Percentiles rank a stretch among this genome's conserved stretches.
Evolutionary conservation across 805 yeast species (phyloP).

Genomic region (Dipodascus geniculatus): DNA sequence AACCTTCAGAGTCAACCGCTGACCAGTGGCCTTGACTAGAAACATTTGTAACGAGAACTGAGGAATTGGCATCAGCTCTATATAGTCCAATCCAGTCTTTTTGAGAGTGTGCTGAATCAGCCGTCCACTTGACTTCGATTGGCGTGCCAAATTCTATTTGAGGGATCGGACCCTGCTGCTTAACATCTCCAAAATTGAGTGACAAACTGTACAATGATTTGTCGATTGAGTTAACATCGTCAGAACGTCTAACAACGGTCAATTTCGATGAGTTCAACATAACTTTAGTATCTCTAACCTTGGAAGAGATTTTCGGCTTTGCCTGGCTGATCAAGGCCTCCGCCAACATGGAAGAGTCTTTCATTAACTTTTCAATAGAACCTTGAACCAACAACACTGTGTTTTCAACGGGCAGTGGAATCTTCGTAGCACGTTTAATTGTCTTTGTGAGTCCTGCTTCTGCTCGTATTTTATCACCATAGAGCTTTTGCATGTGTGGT

Average conservation of each 20-base stretch:
- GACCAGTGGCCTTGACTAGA: slow-evolving; percentile 60
- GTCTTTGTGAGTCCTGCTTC: slow-evolving; percentile 34
- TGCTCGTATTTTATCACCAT: slow-evolving; percentile 52
- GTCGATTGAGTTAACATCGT: slow-evolving; percentile 15
- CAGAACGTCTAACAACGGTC: slow-evolving; percentile 22
- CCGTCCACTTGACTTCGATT: slow-evolving; percentile 41
- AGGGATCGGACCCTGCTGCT: slow-evolving; percentile 3
- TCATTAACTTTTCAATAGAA: slow-evolving; percentile 29
- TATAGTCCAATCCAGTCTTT: slow-evolving; percentile 74
- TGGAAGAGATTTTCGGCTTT: slow-evolving; percentile 22
- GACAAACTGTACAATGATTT: slow-evolving; percentile 14
- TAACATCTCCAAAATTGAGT: slow-evolving; percentile 6
- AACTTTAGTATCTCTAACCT: slow-evolving; percentile 22
- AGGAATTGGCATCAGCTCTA: slow-evolving; percentile 45
- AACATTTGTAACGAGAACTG: slow-evolving; percentile 44
- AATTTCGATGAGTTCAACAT: slow-evolving; percentile 28
- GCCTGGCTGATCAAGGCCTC: slow-evolving; percentile 31
- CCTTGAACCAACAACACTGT: slow-evolving; percentile 19
- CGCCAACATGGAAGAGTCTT: slow-evolving; percentile 31
- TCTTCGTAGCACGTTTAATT: slow-evolving; percentile 22
- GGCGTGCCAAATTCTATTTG: slow-evolving; percentile 34
- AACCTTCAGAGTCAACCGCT: slow-evolving; percentile 30
- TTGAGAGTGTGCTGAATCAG: slow-evolving; percentile 37
- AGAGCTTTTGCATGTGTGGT: slow-evolving; percentile 64
- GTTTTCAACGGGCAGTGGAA: slow-evolving; percentile 19